Evolutionary conservation across 1,284 basidiomycete genomes (phyloP).

Genomic region (Sporisorium exsertum): DNA sequence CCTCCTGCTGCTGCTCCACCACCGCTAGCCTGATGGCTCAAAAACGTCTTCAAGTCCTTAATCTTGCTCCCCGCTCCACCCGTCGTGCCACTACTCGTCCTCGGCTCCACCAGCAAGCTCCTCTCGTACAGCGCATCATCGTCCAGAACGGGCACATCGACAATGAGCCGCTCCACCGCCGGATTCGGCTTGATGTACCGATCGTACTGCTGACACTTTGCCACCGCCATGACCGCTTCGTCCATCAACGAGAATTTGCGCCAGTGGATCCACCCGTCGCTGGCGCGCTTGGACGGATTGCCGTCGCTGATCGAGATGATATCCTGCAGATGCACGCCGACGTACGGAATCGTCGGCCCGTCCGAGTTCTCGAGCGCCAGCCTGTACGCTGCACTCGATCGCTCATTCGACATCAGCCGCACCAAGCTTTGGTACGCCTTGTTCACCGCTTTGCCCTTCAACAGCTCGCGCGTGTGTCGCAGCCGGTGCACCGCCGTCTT

Average conservation of each 20-base stretch:
- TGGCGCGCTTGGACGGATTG: constrained; percentile 52
- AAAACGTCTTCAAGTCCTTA: constrained; percentile 48
- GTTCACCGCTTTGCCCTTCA: constrained; percentile 57
- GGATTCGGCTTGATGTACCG: constrained; percentile 23
- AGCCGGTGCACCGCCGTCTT: constrained; percentile 62
- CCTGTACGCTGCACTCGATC: constrained; percentile 59
- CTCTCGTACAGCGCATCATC: constrained; percentile 60
- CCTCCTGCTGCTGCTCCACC: background rate
- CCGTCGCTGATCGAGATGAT: constrained; percentile 63
- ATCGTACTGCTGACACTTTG: constrained; percentile 58
- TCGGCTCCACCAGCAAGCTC: constrained; percentile 52
- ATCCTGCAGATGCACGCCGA: constrained; percentile 64
- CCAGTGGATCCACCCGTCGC: constrained; percentile 63
- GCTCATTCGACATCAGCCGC: constrained; percentile 58
- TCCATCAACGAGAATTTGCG: constrained; percentile 64
- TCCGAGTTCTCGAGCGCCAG: constrained; percentile 60
- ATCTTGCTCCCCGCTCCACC: constrained; percentile 37
- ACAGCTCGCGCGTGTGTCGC: constrained; percentile 54
- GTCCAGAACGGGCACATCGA: constrained; percentile 57
- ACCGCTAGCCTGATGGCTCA: constrained; percentile 16
- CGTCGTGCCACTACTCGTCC: constrained; percentile 2
- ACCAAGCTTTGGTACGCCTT: constrained; percentile 58
- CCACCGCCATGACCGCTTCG: constrained; percentile 62
- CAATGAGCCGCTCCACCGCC: constrained; percentile 48
- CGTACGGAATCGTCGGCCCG: constrained; percentile 61